Conservation (phyloP, 2,329 filamentous ascomycete species). For the Phialophora tarda region DNA sequence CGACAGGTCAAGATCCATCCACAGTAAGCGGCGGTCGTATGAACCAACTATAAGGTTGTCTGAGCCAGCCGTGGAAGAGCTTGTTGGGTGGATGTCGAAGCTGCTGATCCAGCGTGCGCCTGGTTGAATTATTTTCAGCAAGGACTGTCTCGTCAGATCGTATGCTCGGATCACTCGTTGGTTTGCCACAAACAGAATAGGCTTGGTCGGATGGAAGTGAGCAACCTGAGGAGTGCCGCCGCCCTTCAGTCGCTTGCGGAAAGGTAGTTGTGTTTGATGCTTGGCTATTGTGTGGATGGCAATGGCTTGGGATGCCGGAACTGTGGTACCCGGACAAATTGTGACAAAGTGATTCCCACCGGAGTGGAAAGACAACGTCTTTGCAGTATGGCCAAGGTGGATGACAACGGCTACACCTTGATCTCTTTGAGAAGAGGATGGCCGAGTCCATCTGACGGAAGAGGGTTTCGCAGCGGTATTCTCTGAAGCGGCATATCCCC, state of each 20-base stretch:
- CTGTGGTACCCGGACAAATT: slow-evolving; percentile 72
- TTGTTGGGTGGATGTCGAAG: slow-evolving; percentile 87
- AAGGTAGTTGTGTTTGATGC: slow-evolving; percentile 92
- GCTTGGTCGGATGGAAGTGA: slow-evolving; percentile 91
- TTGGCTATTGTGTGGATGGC: slow-evolving; percentile 94
- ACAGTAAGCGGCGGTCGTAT: slow-evolving; percentile 90
- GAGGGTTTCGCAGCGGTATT: slow-evolving; percentile 63
- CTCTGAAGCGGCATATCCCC: slow-evolving; percentile 75
- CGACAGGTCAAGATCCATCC: slow-evolving; percentile 95
- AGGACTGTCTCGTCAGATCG: slow-evolving; percentile 86
- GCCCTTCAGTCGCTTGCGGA: slow-evolving; percentile 72
- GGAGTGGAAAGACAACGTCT: slow-evolving; percentile 91
- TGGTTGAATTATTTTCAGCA: slow-evolving; percentile 91
- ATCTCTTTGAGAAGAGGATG: slow-evolving; percentile 73
- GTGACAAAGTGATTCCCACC: slow-evolving; percentile 93
- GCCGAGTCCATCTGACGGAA: slow-evolving; percentile 78
- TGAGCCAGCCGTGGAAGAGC: slow-evolving; percentile 83
- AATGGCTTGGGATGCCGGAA: slow-evolving; percentile 66
- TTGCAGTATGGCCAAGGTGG: slow-evolving; percentile 79
- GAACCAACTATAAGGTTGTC: slow-evolving; percentile 94
- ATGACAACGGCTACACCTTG: slow-evolving; percentile 78
- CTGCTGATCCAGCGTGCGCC: slow-evolving; percentile 94
- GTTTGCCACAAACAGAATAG: slow-evolving; percentile 94
- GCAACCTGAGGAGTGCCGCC: slow-evolving; percentile 82
- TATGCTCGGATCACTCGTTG: slow-evolving; percentile 92